Evolutionary conservation across 1,284 basidiomycete species (phyloP).

Genomic region (Moesziomyces antarcticus): DNA sequence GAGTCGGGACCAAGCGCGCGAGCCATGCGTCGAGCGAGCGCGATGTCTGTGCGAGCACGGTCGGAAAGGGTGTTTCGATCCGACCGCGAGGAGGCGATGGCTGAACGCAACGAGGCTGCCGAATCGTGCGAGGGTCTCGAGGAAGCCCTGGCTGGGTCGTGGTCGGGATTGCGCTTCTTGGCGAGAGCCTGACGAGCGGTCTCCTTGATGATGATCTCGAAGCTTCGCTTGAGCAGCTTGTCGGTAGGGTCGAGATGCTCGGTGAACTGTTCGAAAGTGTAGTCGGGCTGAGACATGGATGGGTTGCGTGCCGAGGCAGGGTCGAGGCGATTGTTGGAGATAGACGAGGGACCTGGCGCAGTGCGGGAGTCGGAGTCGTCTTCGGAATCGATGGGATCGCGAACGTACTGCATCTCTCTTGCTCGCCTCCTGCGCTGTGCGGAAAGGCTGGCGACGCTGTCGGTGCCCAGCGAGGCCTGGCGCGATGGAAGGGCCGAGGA

Average conservation of each 20-base stretch:
- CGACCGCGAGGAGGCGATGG: slow-evolving; percentile 19
- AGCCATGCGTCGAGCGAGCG: slow-evolving; percentile 10
- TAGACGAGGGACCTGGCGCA: slow-evolving; percentile 8
- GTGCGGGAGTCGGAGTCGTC: slow-evolving; percentile 30
- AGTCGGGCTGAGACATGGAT: slow-evolving; percentile 34
- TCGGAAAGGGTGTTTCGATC: slow-evolving; percentile 1
- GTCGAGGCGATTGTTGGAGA: slow-evolving; percentile 16
- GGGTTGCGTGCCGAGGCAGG: slow-evolving; percentile 19
- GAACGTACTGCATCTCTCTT: slow-evolving; percentile 34
- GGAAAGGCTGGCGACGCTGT: slow-evolving; percentile 39
- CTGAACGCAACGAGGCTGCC: slow-evolving; percentile 26
- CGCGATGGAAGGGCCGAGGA: slow-evolving; percentile 16
- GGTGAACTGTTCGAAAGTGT: slow-evolving; percentile 51
- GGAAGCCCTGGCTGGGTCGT: slow-evolving; percentile 8
- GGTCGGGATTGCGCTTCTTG: slow-evolving; percentile 19
- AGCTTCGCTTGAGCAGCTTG: slow-evolving; percentile 41
- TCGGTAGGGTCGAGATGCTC: slow-evolving; percentile 47
- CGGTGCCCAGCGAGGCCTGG: slow-evolving; percentile 26
- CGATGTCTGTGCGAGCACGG: slow-evolving; percentile 1
- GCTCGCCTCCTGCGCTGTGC: slow-evolving; percentile 33
- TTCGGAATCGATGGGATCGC: slow-evolving; percentile 37
- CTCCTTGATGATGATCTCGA: slow-evolving; percentile 52
- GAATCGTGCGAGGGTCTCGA: slow-evolving; percentile 13
- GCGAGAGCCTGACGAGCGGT: slow-evolving; percentile 46
- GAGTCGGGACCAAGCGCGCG: slow-evolving; percentile 6